A percentile compares a stretch with the other conserved stretches of the same genome.
These are phyloP conservation scores for Allomyces macrogynus DNA, from an alignment of 192 early-diverging fungal genomes.

Conservation along the genomic window DNA sequence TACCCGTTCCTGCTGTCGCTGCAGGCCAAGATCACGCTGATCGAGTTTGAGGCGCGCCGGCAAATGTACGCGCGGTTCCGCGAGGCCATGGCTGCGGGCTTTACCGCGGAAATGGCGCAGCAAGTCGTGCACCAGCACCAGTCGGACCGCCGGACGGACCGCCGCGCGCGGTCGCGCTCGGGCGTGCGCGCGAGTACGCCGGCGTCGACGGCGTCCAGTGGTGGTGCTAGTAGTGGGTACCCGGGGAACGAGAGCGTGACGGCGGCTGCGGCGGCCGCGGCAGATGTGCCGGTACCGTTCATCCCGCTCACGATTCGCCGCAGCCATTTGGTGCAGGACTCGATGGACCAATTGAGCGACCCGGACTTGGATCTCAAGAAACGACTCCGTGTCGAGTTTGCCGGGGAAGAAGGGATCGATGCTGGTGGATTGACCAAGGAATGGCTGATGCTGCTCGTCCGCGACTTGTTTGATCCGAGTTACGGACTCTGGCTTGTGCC, in stretches of 20 bases:
- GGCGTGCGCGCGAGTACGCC: no score
- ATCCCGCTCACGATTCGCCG: conserved; percentile 39
- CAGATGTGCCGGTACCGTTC: conserved; percentile 36
- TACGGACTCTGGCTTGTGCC: conserved; percentile 36
- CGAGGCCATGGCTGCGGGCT: background rate
- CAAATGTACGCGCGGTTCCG: conserved; percentile 9
- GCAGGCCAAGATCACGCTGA: conserved; percentile 36
- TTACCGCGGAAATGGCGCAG: conserved; percentile 3
- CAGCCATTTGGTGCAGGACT: conserved; percentile 49
- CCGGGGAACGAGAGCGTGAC: conserved; percentile 47
- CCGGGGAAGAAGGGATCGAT: conserved; percentile 82
- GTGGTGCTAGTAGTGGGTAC: background rate
- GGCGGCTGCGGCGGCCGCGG: conserved; percentile 48
- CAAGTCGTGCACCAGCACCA: conserved; percentile 5
- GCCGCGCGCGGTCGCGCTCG: no score
- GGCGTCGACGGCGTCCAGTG: no score
- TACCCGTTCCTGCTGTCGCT: conserved; percentile 54
- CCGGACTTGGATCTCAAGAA: conserved; percentile 69
- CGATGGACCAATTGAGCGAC: conserved; percentile 48
- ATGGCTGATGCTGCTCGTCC: conserved; percentile 75
- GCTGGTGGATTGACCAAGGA: conserved; percentile 89
- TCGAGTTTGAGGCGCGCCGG: conserved; percentile 42
- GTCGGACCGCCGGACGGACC: background rate
- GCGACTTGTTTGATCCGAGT: conserved; percentile 66
- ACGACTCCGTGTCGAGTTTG: conserved; percentile 73